Evolutionary conservation across 108 stramenopile genomes (phyloP), one percentile per base, ranked within the genome.

Genomic region (Aureococcus anophagefferens): DNA sequence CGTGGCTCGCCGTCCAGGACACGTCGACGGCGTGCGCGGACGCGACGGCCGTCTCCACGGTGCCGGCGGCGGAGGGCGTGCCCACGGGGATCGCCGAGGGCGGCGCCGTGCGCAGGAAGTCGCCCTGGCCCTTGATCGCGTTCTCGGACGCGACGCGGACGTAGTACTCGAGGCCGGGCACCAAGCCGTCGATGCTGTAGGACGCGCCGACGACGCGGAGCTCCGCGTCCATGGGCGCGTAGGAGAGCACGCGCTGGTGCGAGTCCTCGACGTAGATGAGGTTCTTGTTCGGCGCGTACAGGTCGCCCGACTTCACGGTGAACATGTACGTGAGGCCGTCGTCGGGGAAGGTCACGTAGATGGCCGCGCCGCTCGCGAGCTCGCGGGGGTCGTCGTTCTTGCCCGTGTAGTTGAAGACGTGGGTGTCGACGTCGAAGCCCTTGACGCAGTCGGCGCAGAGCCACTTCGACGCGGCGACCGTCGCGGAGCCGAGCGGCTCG

Each of bases 81-180:
- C 72, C 84, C 32, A 71, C 66, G 17, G 82, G 82, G n/a, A 68
- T 70, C 66, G 71, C 72, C 15, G 68, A 67, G 28, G 68, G 30
- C 25, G 88, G 86, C 18, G 18, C n/a, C 0, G 77, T 79, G 67
- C 46, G 44, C 17, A 80, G 33, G 30, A 75, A 69, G 66, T 66
- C 67, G 17, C 84, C 81, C 21, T 77, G 74, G 46, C 86, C 79
- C 67, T 75, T 71, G 66, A 75, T 77, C 44, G 74, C 72, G 67
- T 89, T 92, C 51, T 78, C 75, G 7, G 89, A 83, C 7, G 75
- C 75, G n/a, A 90, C 85, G 5, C 91, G 82, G 65, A 90, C 83
- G 65, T 81, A 85, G 76, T 89, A 90, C 17, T 70, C 35, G 35
- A 37, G 65, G 13, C 82, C 88, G 34, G 84, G 45, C 14, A 29